phyloP scores from a whole-genome alignment of 306 rosid species.

The Hippophae gyantsensis region DNA sequence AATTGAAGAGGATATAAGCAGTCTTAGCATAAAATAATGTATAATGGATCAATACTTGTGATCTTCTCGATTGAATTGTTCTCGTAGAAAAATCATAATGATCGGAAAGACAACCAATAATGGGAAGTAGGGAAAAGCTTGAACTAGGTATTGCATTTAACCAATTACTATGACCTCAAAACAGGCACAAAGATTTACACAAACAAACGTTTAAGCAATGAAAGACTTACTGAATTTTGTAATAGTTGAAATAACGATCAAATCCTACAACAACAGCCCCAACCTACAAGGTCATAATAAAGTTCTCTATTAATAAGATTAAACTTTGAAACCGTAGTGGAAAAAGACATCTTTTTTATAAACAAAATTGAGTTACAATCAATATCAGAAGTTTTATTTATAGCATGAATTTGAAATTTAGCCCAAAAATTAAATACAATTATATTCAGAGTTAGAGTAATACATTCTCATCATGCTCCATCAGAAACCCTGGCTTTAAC shows the following conservation, averaged over 20 bases:
- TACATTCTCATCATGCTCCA: conserved; percentile 92
- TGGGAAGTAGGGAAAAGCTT: no score
- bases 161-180: no score
- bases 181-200: no score
- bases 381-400: conserved; percentile 2
- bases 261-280: conserved; percentile 99
- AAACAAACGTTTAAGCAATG: not conserved
- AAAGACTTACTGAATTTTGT: conserved; percentile 84
- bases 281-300: conserved; percentile 41
- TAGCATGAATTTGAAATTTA: not conserved
- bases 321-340: not conserved
- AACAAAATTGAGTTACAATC: not conserved
- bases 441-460: conserved; percentile 12
- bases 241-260: conserved; percentile 96
- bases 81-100: no score
- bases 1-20: no score
- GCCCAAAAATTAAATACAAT: not conserved
- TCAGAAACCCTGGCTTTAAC: conserved; percentile 83
- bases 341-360: not conserved
- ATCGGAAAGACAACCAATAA: no score
- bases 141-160: no score
- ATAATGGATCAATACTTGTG: no score
- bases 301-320: conserved; percentile 12
- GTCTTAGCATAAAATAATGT: no score
- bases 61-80: no score